phyloP scores from a whole-genome alignment of 257 asterid genomes.

The Solanum chaucha region DNA sequence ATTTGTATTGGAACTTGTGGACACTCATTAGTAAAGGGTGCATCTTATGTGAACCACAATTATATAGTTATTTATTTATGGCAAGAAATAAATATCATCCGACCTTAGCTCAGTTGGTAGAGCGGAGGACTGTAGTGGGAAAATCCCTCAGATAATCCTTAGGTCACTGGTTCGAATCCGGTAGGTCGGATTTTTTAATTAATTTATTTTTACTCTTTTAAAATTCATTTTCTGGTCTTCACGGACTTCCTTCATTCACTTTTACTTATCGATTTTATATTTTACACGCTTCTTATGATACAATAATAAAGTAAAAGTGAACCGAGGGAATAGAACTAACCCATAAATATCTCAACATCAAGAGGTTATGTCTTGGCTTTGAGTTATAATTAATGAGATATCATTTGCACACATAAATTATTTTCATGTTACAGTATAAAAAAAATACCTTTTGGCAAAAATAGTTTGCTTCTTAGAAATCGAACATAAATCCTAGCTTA shows the following conservation, averaged over 20 bases:
- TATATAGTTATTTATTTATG: no score
- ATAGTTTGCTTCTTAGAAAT: background rate
- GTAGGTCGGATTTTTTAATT: background rate
- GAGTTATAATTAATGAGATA: background rate
- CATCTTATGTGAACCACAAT: background rate
- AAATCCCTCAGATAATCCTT: background rate
- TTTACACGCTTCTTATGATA: background rate
- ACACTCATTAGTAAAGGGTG: background rate
- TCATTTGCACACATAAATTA: background rate
- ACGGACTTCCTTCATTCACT: background rate
- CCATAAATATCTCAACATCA: background rate
- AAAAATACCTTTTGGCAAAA: background rate
- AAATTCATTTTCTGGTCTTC: background rate
- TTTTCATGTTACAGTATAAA: no score
- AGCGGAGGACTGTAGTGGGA: conserved; percentile 4
- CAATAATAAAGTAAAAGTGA: background rate
- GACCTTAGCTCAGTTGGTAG: conserved; percentile 4
- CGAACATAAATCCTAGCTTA: background rate
- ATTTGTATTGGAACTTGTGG: background rate
- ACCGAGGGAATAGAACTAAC: rapidly evolving
- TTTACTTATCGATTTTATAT: background rate
- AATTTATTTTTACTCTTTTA: background rate
- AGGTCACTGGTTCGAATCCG: conserved; percentile 5
- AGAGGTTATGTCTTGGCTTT: background rate
- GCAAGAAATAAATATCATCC: rapidly evolving